Base-by-base conservation (phyloP, 345 rosid genomes). In the Hevea brasiliensis region DNA sequence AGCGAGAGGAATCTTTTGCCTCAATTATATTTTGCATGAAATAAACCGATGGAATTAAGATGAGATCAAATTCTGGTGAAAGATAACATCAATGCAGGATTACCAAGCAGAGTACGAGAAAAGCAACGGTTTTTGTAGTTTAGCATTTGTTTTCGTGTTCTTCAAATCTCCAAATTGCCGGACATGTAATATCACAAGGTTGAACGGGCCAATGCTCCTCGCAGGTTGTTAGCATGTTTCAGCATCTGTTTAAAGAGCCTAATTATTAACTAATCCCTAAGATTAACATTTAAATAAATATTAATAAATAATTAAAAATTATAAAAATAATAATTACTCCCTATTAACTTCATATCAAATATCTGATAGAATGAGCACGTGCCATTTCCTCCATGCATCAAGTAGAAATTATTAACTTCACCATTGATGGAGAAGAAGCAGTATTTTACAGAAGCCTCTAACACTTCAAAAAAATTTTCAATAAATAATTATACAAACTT, bases 31-130 rank as follows among this genome's bases (percentile, higher is more conserved):
- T 40, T 6, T 18, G 24, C 41, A 20, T 62, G 6, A 37, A 40
- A 62, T n/a, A 24, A 4, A 32, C 29, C 42, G 21, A 26, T 6
- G 26, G 32, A 48, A 29, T 23, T 17, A 57, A 74, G 41, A 48
- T 1, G 0, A 56, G 57, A n/a, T n/a, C n/a, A 47, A 69, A 51
- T 6, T 20, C 1, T 20, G 2, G 45, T 18, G 37, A 24, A 27
- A 74, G 75, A 74, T 47, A 64, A 70, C 53, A 70, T 44, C 44
- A 0, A 79, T 23, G 69, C 21, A 63, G 0, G 35, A 42, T 60
- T 24, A 50, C 70, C 1, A 75, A n/a, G 61, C 11, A 40, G 26
- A 23, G 37, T 54, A 59, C 67, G 15, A 21, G 17, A 62, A 42
- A 5, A 51, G 64, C 61, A 23, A 0, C 13, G 8, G 2, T 56